Evolutionary conservation across 495 filamentous ascomycete genomes (phyloP).

Genomic region (Penicillium subrubescens): DNA sequence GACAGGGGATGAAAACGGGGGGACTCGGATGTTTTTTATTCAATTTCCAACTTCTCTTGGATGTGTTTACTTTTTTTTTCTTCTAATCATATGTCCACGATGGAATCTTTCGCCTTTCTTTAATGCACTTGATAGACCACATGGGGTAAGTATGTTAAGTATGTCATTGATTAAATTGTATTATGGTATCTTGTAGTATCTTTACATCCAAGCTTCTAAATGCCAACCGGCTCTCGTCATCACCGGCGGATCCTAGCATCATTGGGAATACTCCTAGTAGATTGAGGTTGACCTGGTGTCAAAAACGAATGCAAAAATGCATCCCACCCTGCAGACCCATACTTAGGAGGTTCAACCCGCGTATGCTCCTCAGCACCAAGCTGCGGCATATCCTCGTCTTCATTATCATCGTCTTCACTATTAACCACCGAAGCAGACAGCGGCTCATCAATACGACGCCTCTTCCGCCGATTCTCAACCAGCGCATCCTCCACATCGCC

Average conservation of each 20-base stretch:
- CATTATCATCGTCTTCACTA: not conserved
- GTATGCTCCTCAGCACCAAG: slow-evolving; percentile 6
- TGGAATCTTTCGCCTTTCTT: slow-evolving; percentile 15
- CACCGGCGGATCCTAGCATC: too few relatives aligned
- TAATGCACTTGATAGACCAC: not conserved
- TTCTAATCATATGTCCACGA: slow-evolving; percentile 29
- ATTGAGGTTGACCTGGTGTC: not conserved
- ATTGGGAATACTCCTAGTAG: not conserved
- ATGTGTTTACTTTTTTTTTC: slow-evolving; percentile 27
- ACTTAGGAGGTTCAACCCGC: slow-evolving; percentile 9
- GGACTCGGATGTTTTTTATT: slow-evolving; percentile 10
- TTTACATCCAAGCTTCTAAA: not conserved
- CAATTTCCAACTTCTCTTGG: slow-evolving; percentile 12
- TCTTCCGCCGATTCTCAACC: slow-evolving; percentile 36
- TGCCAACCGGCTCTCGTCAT: not conserved
- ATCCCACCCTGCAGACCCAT: slow-evolving; percentile 3
- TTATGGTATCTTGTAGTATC: not conserved
- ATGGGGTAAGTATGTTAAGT: not conserved
- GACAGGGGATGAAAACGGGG: slow-evolving; percentile 17
- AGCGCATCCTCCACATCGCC: slow-evolving; percentile 37
- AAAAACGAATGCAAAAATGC: slow-evolving; percentile 7
- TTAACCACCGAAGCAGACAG: slow-evolving; percentile 2
- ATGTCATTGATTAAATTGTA: not conserved
- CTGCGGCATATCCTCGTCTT: not conserved
- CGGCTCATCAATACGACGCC: slow-evolving; percentile 27